A percentile compares a stretch with the other conserved stretches of the same genome.
phyloP scores from a whole-genome alignment of 2,329 filamentous ascomycete species.

The Coniochaeta ligniaria region DNA sequence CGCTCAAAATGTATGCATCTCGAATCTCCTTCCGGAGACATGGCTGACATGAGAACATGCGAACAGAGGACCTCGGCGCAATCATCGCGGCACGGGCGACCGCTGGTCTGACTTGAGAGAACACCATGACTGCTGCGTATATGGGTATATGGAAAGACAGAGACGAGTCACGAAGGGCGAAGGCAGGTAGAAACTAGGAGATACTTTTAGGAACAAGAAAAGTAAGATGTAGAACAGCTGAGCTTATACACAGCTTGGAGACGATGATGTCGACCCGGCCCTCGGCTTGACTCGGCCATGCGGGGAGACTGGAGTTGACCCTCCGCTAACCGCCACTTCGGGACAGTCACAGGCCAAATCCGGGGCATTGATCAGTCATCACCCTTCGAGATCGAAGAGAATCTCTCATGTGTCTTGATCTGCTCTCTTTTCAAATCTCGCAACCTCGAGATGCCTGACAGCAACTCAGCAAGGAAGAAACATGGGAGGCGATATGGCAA shows the following conservation, averaged over 20 bases:
- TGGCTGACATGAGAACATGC: neutral
- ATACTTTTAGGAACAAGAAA: neutral
- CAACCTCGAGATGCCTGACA: neutral
- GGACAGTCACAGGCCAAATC: neutral
- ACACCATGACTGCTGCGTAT: neutral
- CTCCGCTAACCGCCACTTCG: neutral
- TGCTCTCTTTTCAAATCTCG: neutral
- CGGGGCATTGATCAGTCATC: neutral
- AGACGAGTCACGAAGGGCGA: neutral
- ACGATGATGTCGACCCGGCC: neutral
- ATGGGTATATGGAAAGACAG: neutral
- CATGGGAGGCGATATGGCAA: neutral
- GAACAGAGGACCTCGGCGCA: neutral
- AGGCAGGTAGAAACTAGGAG: neutral
- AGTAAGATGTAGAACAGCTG: no score
- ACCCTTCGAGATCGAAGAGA: neutral
- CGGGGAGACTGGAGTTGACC: neutral
- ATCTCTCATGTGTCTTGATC: neutral
- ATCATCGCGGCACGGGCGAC: neutral
- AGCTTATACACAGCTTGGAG: neutral
- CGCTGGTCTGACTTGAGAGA: neutral
- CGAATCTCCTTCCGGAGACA: slow-evolving; percentile 56
- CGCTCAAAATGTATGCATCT: slow-evolving; percentile 91
- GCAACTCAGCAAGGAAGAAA: neutral
- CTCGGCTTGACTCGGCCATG: neutral